These are phyloP conservation scores for Phytophthora foliorum DNA, from an alignment of 352 stramenopile genomes.

Conservation along the genomic window DNA sequence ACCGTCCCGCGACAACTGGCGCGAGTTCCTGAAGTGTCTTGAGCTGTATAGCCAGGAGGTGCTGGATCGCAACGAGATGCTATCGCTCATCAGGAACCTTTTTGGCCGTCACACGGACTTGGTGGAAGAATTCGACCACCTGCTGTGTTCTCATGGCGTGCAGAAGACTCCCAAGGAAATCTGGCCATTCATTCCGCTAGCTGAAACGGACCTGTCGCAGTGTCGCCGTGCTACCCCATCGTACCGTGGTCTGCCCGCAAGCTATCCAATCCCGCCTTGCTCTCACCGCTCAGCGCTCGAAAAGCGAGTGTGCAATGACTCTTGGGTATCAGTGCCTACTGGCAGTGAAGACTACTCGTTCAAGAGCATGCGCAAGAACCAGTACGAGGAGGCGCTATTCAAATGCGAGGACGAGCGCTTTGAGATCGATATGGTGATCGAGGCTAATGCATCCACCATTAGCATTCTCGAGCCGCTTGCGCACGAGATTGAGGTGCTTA, in stretches of 20 bases:
- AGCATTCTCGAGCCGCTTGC: slow-evolving; percentile 96
- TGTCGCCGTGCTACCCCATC: slow-evolving; percentile 94
- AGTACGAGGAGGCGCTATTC: slow-evolving; percentile 99
- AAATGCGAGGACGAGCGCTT: slow-evolving; percentile 99
- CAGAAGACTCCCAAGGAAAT: slow-evolving; percentile 90
- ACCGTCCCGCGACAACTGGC: slow-evolving; percentile 94
- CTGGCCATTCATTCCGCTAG: slow-evolving; percentile 92
- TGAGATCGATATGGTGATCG: slow-evolving; percentile 96
- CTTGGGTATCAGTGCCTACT: slow-evolving; percentile 98
- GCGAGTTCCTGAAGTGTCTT: slow-evolving; percentile 99
- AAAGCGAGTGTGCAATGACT: slow-evolving; percentile 94
- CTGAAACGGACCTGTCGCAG: slow-evolving; percentile 93
- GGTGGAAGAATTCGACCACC: slow-evolving; percentile 82
- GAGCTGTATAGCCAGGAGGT: slow-evolving; percentile 99
- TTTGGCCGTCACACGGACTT: slow-evolving; percentile 89
- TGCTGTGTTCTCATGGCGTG: slow-evolving; percentile 80
- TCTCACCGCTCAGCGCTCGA: slow-evolving; percentile 95
- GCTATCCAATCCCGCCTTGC: slow-evolving; percentile 98
- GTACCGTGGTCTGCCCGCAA: slow-evolving; percentile 97
- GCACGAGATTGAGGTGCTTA: slow-evolving; percentile 94
- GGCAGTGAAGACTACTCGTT: slow-evolving; percentile 99
- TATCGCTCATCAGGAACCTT: slow-evolving; percentile 90
- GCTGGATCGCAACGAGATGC: slow-evolving; percentile 90
- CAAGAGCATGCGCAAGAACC: slow-evolving; percentile 99
- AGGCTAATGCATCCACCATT: slow-evolving; percentile 97